These are phyloP conservation scores for Triticum timopheevii DNA, from an alignment of 176 grass and related monocot genomes.

Conservation along the genomic window DNA sequence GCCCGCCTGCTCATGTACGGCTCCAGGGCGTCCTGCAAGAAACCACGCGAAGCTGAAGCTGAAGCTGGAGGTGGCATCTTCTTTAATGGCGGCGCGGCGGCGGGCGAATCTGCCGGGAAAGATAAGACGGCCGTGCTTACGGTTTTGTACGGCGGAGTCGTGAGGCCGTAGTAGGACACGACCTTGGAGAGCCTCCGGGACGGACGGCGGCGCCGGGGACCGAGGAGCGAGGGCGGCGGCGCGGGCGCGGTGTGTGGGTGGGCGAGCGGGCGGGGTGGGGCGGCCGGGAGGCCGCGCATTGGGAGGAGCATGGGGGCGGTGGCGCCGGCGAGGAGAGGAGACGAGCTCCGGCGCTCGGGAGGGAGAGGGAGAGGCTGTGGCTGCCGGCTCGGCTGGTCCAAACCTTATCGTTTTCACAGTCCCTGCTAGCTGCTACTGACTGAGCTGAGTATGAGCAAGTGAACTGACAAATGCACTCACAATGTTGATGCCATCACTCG, in stretches of 20 bases:
- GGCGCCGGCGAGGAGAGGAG: not conserved
- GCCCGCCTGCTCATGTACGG: constrained; percentile 87
- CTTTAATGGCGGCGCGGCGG: not conserved
- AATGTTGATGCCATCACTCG: too few species aligned
- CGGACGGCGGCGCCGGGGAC: not conserved
- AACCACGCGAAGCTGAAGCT: not conserved
- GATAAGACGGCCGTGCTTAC: constrained; percentile 26
- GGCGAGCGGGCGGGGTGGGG: not conserved
- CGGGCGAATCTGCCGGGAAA: not conserved
- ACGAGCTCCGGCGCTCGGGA: not conserved
- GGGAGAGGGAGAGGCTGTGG: not conserved
- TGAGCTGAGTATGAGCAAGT: not conserved
- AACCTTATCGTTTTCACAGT: constrained; percentile 18
- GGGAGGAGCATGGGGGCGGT: not conserved
- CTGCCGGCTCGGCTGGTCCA: not conserved
- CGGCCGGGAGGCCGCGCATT: constrained; percentile 5
- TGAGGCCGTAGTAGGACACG: constrained; percentile 66
- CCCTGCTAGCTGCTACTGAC: not conserved
- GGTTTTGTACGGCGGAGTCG: constrained; percentile 76
- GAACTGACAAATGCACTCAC: not conserved
- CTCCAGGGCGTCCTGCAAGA: constrained; percentile 75
- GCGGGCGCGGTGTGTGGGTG: not conserved
- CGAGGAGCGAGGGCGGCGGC: not conserved
- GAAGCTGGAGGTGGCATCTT: not conserved
- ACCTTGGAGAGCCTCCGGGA: constrained; percentile 45